These are phyloP conservation scores for Blumeria graminis DNA, from an alignment of 2,329 filamentous ascomycete species.

Conservation along the genomic window DNA sequence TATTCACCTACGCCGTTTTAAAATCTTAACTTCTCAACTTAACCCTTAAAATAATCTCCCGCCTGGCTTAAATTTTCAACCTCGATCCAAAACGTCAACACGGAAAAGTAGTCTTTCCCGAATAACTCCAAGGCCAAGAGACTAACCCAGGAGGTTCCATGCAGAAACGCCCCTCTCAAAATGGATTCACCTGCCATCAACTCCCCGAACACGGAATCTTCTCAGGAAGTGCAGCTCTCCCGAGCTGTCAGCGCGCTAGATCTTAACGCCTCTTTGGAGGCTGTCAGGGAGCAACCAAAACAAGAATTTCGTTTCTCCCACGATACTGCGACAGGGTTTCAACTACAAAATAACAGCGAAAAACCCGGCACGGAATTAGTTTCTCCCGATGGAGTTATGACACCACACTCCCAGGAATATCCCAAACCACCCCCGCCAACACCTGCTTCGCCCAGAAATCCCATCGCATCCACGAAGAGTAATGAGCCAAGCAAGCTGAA, in stretches of 20 bases:
- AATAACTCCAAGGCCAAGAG: too few relatives aligned
- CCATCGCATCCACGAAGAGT: too few relatives aligned
- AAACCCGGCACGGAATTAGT: constrained; percentile 1
- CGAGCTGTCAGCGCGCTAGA: constrained; percentile 10
- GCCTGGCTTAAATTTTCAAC: too few relatives aligned
- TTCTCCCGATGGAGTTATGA: constrained; percentile 4
- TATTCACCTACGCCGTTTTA: too few relatives aligned
- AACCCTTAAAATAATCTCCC: too few relatives aligned
- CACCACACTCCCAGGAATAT: constrained; percentile 3
- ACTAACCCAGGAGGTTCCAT: too few relatives aligned
- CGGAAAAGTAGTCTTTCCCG: too few relatives aligned
- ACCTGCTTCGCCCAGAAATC: constrained; percentile 2
- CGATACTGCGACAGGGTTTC: background rate
- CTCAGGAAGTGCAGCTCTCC: constrained; percentile 6
- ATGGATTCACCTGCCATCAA: too few relatives aligned
- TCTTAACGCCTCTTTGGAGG: constrained; percentile 5
- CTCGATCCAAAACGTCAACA: too few relatives aligned
- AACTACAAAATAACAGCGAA: background rate
- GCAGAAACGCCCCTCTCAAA: too few relatives aligned
- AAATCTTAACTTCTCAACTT: too few relatives aligned
- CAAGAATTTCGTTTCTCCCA: constrained; percentile 5
- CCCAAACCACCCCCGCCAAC: constrained; percentile 7
- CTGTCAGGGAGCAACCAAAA: constrained; percentile 1
- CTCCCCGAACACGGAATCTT: constrained; percentile 1
- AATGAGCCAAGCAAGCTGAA: too few relatives aligned